A percentile compares a stretch with the other conserved stretches of the same genome.
phyloP scores from a whole-genome alignment of 2,329 filamentous ascomycete species.

The Beauveria scarabaeidicola region DNA sequence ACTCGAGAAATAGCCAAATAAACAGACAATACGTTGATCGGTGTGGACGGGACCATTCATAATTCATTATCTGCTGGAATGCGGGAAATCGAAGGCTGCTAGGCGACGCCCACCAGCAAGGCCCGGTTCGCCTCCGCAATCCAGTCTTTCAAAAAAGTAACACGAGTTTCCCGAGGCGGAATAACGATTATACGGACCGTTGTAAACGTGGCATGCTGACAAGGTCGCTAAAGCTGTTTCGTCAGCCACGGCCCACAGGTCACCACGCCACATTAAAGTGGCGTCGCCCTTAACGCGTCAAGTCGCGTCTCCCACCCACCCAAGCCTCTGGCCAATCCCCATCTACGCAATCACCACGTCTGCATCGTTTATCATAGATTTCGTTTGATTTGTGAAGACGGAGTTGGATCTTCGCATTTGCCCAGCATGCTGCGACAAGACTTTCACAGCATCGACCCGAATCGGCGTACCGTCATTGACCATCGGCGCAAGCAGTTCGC shows the following conservation, averaged over 20 bases:
- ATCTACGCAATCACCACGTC: slow-evolving; percentile 1
- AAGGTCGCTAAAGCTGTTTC: not conserved
- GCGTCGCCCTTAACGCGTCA: slow-evolving; percentile 22
- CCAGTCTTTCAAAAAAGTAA: no score
- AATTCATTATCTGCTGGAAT: no score
- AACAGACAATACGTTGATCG: no score
- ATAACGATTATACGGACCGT: no score
- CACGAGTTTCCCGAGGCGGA: no score
- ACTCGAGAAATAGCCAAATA: no score
- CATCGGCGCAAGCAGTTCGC: slow-evolving; percentile 83
- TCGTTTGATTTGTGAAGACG: not conserved
- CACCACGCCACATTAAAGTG: not conserved
- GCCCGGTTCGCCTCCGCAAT: no score
- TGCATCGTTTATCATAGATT: not conserved
- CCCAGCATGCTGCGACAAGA: slow-evolving; percentile 41
- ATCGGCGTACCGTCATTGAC: slow-evolving; percentile 69
- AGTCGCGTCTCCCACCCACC: slow-evolving; percentile 24
- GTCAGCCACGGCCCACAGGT: not conserved
- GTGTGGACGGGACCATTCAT: no score
- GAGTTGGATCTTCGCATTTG: not conserved
- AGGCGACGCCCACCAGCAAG: no score
- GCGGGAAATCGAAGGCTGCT: no score
- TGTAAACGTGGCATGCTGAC: not conserved
- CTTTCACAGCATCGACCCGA: slow-evolving; percentile 51
- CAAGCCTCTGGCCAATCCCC: not conserved